Conservation (phyloP, 306 rosid species). For the Pyrus communis region DNA sequence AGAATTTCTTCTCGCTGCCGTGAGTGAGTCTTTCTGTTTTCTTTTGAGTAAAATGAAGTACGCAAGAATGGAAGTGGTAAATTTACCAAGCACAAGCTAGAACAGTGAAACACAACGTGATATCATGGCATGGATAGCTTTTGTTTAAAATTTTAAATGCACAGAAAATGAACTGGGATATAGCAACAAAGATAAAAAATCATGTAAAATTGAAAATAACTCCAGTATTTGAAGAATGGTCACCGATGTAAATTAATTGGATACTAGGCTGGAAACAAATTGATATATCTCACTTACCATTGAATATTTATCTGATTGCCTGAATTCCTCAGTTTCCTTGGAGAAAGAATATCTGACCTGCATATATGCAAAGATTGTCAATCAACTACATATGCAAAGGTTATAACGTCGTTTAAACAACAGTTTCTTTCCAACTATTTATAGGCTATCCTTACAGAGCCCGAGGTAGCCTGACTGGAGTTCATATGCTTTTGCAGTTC, state of each 20-base stretch:
- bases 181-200: neutral
- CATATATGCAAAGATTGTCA: conserved; percentile 11
- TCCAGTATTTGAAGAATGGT: neutral
- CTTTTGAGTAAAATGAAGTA: neutral
- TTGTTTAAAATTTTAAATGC: neutral
- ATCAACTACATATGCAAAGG: conserved; percentile 9
- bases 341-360: conserved; percentile 42
- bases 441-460: conserved; percentile 40
- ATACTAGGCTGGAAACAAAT: neutral
- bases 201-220: neutral
- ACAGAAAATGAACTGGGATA: neutral
- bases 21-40: neutral
- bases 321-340: conserved; percentile 35
- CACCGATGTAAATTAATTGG: neutral
- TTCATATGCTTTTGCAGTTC: conserved; percentile 44
- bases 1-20: neutral
- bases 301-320: conserved; percentile 36
- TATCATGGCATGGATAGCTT: neutral
- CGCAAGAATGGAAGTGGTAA: neutral
- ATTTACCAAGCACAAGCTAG: neutral
- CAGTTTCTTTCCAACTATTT: conserved; percentile 7
- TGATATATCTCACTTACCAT: conserved; percentile 33
- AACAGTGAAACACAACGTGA: neutral
- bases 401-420: conserved; percentile 7
- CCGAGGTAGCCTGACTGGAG: conserved; percentile 36